Evolutionary conservation across 148 eudicot genomes (phyloP).

Genomic region (Amaranthus hypochondriacus): DNA sequence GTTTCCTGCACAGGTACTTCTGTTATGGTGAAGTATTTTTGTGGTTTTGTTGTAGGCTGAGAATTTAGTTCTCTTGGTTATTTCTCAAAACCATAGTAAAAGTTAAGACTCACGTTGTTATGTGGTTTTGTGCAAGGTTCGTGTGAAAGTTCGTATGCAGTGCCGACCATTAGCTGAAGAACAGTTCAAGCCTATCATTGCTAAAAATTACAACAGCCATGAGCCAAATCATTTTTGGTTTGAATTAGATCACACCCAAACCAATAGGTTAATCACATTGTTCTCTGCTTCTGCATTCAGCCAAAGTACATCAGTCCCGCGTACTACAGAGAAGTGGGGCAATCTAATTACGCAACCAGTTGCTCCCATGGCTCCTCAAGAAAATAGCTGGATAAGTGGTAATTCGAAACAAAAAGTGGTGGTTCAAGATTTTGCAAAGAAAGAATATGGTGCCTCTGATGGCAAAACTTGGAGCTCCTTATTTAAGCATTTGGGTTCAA

Average conservation of each 20-base stretch:
- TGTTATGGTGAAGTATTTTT: not conserved
- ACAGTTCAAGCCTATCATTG: conserved; percentile 50
- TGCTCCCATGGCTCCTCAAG: conserved; percentile 9
- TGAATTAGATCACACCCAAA: conserved; percentile 59
- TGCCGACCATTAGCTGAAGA: conserved; percentile 57
- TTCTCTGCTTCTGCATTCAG: conserved; percentile 40
- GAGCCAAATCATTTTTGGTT: conserved; percentile 47
- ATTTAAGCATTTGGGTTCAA: conserved; percentile 28
- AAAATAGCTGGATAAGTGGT: conserved; percentile 5
- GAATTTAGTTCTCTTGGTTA: not conserved
- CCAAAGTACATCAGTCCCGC: conserved; percentile 23
- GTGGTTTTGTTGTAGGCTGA: not conserved
- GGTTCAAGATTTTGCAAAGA: conserved; percentile 10
- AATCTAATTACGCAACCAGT: conserved; percentile 15
- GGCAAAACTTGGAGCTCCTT: conserved; percentile 53
- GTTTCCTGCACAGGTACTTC: conserved; percentile 67
- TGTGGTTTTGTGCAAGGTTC: conserved; percentile 40
- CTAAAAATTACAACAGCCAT: conserved; percentile 42
- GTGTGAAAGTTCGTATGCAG: conserved; percentile 32
- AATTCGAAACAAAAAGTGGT: conserved; percentile 11
- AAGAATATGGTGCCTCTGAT: conserved; percentile 16
- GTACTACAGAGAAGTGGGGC: conserved; percentile 26
- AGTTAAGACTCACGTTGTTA: conserved; percentile 7
- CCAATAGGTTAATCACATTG: conserved; percentile 37
- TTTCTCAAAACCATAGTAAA: not conserved